Percentiles rank a stretch among this genome's conserved stretches.
Evolutionary conservation across 1,139 yeast species (phyloP).

Genomic region (Debaryomyces sp.): DNA sequence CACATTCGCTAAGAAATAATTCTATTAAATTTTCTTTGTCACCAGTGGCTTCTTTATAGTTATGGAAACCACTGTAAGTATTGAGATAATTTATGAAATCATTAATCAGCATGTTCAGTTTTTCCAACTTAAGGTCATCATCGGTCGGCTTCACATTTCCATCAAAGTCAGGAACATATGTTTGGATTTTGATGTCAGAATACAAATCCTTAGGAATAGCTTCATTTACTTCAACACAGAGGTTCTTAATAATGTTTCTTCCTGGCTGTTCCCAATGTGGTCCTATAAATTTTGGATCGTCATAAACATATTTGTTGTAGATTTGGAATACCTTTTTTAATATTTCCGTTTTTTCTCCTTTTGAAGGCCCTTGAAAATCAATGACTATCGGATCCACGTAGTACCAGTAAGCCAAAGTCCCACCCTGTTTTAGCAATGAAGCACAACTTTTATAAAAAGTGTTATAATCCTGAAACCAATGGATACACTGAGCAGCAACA

Average conservation of each 20-base stretch:
- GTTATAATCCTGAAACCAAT: slow-evolving; percentile 46
- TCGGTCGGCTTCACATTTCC: slow-evolving; percentile 17
- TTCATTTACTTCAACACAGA: slow-evolving; percentile 30
- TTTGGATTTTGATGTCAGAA: slow-evolving; percentile 28
- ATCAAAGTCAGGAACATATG: slow-evolving; percentile 25
- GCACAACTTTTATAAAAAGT: slow-evolving; percentile 32
- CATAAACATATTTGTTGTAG: slow-evolving; percentile 38
- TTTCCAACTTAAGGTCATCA: slow-evolving; percentile 29
- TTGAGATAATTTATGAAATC: slow-evolving; percentile 34
- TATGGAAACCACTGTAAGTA: slow-evolving; percentile 45
- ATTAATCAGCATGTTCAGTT: slow-evolving; percentile 22
- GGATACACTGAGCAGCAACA: slow-evolving; percentile 50
- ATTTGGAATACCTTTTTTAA: slow-evolving; percentile 27
- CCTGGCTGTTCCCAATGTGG: slow-evolving; percentile 64
- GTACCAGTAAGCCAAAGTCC: slow-evolving; percentile 47
- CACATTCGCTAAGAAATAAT: slow-evolving; percentile 26
- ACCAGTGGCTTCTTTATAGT: slow-evolving; percentile 31
- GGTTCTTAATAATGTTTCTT: slow-evolving; percentile 32
- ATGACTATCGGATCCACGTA: slow-evolving; percentile 45
- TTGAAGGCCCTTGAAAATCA: slow-evolving; percentile 25
- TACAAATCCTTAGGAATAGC: slow-evolving; percentile 34
- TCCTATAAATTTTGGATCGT: slow-evolving; percentile 38
- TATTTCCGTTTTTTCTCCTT: slow-evolving; percentile 20
- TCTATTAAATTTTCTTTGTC: slow-evolving; percentile 26
- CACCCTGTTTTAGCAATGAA: slow-evolving; percentile 36